Evolutionary conservation across 2,329 filamentous ascomycete genomes (phyloP), one percentile per base, ranked within the genome.

Genomic region (Hymenoscyphus salicellus): DNA sequence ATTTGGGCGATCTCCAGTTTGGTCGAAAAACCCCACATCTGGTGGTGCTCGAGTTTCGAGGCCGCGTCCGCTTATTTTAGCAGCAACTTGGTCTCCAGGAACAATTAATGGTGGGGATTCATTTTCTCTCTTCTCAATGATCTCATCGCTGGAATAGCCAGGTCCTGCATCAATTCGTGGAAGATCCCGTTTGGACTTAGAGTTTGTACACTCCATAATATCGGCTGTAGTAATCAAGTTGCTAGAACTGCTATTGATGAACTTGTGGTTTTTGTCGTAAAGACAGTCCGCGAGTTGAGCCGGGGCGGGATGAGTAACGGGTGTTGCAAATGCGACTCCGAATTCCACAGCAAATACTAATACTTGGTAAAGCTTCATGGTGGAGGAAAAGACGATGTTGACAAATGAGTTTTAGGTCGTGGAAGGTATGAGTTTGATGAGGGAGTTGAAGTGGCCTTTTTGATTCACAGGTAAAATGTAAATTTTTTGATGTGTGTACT

Each of bases 211-310:
- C 14, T 17, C 57, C 10, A 38, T 10, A 20, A 59, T 43, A 41
- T 59, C 33, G 5, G 57, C 57, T 23, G 36, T 43, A 26, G 33
- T 16, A 16, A 59, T 43, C 17, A 43, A 28, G 26, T 43, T 59
- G 32, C 32, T 41, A 10, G 49, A 55, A 23, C 26, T 59, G 26
- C 26, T 30, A 8, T 59, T 32, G n/a, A 41, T 14, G n/a, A 59
- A 59, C 41, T n/a, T 58, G 33, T 58, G 56, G 23, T 58, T 41
- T 20, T 38, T 58, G 23, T 58, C 32, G 33, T 58, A 58, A 23
- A 58, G 56, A 41, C 56, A 58, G 23, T 58, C 56, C n/a, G 56
- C 56, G 23, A 58, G 56, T 32, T 58, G 56, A 57, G 55, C 55
- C 14, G 55, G 55, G 14, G 55, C 55, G 6, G 55, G 55, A 57